Evolutionary conservation across 768 basidiomycete species (phyloP).

Genomic region (Pisolithus albus): DNA sequence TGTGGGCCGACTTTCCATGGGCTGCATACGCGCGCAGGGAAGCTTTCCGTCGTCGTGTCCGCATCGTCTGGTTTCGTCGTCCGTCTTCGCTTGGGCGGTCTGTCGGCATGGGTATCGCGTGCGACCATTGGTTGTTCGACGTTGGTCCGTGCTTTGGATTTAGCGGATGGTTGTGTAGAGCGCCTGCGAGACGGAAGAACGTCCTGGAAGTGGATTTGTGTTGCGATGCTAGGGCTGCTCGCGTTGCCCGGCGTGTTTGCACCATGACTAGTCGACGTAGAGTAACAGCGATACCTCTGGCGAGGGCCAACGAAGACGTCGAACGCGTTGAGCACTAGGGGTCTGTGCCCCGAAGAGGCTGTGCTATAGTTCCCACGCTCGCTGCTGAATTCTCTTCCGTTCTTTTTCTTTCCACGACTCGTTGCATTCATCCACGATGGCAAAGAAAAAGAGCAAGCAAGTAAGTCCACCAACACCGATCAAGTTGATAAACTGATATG

Average conservation of each 20-base stretch:
- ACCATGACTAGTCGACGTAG: conserved; percentile 11
- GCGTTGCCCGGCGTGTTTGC: conserved; percentile 16
- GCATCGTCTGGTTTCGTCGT: conserved; percentile 5
- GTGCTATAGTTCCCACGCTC: not conserved
- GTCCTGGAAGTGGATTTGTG: not conserved
- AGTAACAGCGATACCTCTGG: not conserved
- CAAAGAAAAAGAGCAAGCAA: conserved; percentile 52
- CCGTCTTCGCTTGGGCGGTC: conserved; percentile 4
- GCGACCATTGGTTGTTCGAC: not conserved
- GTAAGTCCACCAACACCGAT: conserved; percentile 15
- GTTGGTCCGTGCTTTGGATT: not conserved
- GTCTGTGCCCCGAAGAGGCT: not conserved
- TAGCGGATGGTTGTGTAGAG: not conserved
- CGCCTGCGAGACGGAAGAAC: not conserved
- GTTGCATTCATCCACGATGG: conserved; percentile 28
- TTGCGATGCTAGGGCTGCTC: not conserved
- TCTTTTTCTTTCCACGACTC: conserved; percentile 11
- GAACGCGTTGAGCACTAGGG: too few relatives aligned
- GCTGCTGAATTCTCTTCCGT: not conserved
- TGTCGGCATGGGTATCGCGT: not conserved
- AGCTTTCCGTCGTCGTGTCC: not conserved
- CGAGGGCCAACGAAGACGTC: not conserved
- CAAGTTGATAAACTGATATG: not conserved
- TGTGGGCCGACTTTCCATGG: conserved; percentile 77
- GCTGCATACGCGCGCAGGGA: conserved; percentile 24